Conservation (phyloP, 139 green algal species). For the Auxenochlorella pyrenoidosa region DNA sequence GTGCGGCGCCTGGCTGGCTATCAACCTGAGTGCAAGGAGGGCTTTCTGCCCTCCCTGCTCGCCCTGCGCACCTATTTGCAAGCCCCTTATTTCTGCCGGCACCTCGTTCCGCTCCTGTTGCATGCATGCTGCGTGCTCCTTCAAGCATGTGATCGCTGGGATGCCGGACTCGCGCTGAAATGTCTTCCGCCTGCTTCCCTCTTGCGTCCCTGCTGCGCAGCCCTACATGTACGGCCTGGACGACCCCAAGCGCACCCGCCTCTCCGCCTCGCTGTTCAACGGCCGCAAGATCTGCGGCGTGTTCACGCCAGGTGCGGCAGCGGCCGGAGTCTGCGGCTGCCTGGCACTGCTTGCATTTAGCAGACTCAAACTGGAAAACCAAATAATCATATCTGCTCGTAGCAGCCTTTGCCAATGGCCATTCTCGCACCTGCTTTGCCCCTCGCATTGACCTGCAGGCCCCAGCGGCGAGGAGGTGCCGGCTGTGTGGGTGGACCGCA, state of each 20-base stretch:
- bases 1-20: background rate
- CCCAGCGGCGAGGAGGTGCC: constrained; percentile 85
- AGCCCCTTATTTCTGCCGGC: too few species aligned
- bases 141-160: too few species aligned
- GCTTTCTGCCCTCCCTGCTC: too few species aligned
- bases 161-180: too few species aligned
- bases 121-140: too few species aligned
- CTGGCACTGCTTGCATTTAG: background rate
- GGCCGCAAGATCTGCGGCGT: constrained; percentile 89
- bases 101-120: too few species aligned
- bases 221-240: constrained; percentile 70
- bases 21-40: too few species aligned
- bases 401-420: background rate
- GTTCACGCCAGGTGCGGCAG: constrained; percentile 76
- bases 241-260: constrained; percentile 63
- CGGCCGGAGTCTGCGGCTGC: background rate
- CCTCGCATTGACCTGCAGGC: constrained; percentile 31
- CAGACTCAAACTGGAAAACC: too few species aligned
- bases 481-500: constrained; percentile 92
- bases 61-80: too few species aligned
- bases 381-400: too few species aligned
- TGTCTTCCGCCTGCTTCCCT: background rate
- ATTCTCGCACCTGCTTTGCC: background rate
- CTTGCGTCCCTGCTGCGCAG: background rate
- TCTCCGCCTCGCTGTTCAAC: constrained; percentile 79